Evolutionary conservation across 139 green algal genomes (phyloP), one percentile per base, ranked within the genome.

Genomic region (Desmodesmus armatus): DNA sequence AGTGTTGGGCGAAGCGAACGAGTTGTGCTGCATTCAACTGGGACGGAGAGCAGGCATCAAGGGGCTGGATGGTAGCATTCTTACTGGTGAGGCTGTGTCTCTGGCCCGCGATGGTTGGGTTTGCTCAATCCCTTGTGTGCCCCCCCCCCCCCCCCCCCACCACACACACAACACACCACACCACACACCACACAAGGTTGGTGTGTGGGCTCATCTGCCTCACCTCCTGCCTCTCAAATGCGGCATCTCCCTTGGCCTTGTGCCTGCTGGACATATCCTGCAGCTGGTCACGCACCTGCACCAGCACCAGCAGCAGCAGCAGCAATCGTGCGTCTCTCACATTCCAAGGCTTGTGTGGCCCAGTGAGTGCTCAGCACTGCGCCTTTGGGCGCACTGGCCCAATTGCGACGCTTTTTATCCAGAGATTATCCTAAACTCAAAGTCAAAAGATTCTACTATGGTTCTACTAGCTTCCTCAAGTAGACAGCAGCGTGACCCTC

Each of bases 201-300:
- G 27, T 37, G 37, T 29, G 21, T 6, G 7, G 31, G 40, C 62
- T 23, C 11, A 40, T n/a, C 3, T n/a, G 47, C 77, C 21, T 37
- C 7, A 84, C 78, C 78, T 84, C 27, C 19, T 77, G 29, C 19
- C 67, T 31, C 25, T 29, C 21, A 0, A 84, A 15, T 3, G 63
- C 62, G 7, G n/a, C 31, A 13, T 84, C 63, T 21, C 78, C 78
- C 3, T 39, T 37, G 13, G 3, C 6, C 9, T 72, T 27, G 55
- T 84, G 62, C 43, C 47, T 84, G 41, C 13, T 69, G 15, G 78
- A 62, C 39, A 66, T 17, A 27, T 62, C 78, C 15, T 84, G 31
- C 43, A 84, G 43, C 43, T 84, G 78, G 17, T 84, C 78, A 17
- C 40, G 78, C 78, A 84, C 77, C 78, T 84, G 62, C 78, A 82